These are phyloP conservation scores for Parachaetomium inaequale DNA, from an alignment of 495 filamentous ascomycete genomes.

Conservation along the genomic window DNA sequence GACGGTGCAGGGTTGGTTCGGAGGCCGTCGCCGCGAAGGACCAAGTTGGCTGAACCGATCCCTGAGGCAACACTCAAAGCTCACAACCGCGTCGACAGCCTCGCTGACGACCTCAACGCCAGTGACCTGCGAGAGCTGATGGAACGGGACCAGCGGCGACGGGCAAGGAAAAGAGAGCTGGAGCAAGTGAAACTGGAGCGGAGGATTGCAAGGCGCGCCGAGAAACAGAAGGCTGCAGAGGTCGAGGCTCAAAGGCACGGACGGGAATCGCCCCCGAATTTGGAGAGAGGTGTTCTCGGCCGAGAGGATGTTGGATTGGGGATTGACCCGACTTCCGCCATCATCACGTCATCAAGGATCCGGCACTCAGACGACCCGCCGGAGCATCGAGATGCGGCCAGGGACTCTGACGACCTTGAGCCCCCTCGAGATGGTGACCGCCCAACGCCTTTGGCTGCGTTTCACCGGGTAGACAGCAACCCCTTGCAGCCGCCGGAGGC, in stretches of 20 bases:
- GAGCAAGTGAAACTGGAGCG: conserved; percentile 69
- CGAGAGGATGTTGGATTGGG: conserved; percentile 48
- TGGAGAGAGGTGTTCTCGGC: conserved; percentile 53
- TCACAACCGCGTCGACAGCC: conserved; percentile 68
- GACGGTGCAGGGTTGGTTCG: conserved; percentile 26
- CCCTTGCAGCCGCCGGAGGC: conserved; percentile 13
- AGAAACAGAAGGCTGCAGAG: conserved; percentile 57
- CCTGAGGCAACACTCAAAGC: conserved; percentile 64
- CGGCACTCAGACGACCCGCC: conserved; percentile 28
- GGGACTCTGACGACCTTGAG: conserved; percentile 15
- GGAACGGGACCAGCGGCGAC: conserved; percentile 76
- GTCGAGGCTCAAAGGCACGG: conserved; percentile 40
- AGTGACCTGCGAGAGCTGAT: conserved; percentile 75
- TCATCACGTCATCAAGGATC: conserved; percentile 46
- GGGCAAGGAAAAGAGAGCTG: conserved; percentile 65
- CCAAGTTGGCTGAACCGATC: conserved; percentile 46
- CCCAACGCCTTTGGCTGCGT: conserved; percentile 28
- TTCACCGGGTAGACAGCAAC: conserved; percentile 40
- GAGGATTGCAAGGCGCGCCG: conserved; percentile 63
- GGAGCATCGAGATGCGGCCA: conserved; percentile 23
- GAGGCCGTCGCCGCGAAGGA: conserved; percentile 41
- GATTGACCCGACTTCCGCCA: conserved; percentile 41
- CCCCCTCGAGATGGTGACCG: conserved; percentile 15
- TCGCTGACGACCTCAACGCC: conserved; percentile 78
- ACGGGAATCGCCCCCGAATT: conserved; percentile 48